Evolutionary conservation across 345 rosid genomes (phyloP).

Genomic region (Populus nigra): DNA sequence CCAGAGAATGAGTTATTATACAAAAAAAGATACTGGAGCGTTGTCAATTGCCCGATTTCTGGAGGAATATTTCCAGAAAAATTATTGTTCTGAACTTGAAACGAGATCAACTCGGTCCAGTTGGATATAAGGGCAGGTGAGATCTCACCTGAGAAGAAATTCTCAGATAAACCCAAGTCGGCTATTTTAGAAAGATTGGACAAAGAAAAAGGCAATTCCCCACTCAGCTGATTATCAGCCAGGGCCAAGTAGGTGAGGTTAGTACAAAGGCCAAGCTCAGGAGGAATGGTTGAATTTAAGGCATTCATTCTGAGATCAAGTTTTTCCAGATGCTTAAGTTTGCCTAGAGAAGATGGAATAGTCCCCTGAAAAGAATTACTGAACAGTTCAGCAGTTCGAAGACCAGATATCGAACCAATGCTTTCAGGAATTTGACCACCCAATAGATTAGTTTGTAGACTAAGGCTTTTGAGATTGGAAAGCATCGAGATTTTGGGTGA

Average conservation of each 20-base stretch:
- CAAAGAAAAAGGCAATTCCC: conserved; percentile 50
- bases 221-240: conserved; percentile 48
- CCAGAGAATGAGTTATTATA: conserved; percentile 46
- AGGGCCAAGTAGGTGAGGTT: conserved; percentile 55
- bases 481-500: conserved; percentile 48
- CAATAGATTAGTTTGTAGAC: conserved; percentile 32
- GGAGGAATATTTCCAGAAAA: conserved; percentile 49
- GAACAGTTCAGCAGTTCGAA: conserved; percentile 38
- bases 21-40: conserved; percentile 36
- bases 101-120: conserved; percentile 45
- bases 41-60: conserved; percentile 38
- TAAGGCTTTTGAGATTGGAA: conserved; percentile 44
- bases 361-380: conserved; percentile 45
- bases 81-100: conserved; percentile 52
- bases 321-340: conserved; percentile 32
- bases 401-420: conserved; percentile 40
- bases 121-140: conserved; percentile 39
- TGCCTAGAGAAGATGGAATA: conserved; percentile 58
- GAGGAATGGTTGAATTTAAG: conserved; percentile 54
- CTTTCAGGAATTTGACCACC: conserved; percentile 42
- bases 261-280: conserved; percentile 51
- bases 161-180: conserved; percentile 37
- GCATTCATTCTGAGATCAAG: conserved; percentile 40
- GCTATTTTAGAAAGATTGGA: conserved; percentile 38
- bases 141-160: conserved; percentile 46